These are phyloP conservation scores for Saccharomyces hybrid DNA, from an alignment of 1,139 yeast species.

Conservation along the genomic window DNA sequence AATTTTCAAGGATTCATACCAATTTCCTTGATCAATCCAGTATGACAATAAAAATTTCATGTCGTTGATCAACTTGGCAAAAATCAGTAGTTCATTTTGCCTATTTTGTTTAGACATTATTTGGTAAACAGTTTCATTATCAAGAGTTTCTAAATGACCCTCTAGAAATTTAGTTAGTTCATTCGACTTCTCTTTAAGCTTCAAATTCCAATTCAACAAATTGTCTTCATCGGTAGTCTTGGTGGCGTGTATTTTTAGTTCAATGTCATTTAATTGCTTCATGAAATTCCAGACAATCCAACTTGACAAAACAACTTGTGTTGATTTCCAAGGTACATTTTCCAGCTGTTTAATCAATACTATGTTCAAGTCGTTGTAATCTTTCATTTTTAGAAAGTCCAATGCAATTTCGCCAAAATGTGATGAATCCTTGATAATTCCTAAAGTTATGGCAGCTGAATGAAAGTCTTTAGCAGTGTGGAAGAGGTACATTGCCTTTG, in stretches of 20 bases:
- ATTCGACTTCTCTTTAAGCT: conserved; percentile 25
- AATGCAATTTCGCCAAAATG: conserved; percentile 59
- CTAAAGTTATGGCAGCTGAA: conserved; percentile 56
- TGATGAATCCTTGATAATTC: conserved; percentile 23
- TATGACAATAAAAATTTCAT: conserved; percentile 59
- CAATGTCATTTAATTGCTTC: conserved; percentile 43
- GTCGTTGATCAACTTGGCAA: conserved; percentile 64
- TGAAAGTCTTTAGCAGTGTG: neutral
- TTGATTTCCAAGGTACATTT: conserved; percentile 39
- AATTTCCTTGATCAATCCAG: conserved; percentile 60
- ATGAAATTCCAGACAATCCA: conserved; percentile 74
- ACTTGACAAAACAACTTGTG: conserved; percentile 56
- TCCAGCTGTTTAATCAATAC: conserved; percentile 52
- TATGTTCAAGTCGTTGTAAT: conserved; percentile 40
- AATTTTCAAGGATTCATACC: conserved; percentile 64
- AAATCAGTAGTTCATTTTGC: conserved; percentile 53
- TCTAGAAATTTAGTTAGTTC: conserved; percentile 48
- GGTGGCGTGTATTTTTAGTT: conserved; percentile 32
- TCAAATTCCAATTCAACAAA: conserved; percentile 17
- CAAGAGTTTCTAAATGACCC: conserved; percentile 44
- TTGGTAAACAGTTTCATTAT: conserved; percentile 62
- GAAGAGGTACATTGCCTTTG: conserved; percentile 55
- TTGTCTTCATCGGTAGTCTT: conserved; percentile 16
- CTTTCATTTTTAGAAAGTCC: conserved; percentile 40
- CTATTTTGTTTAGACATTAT: conserved; percentile 61